These are phyloP conservation scores for Selaginella moellendorffii DNA, from an alignment of 75 land plant genomes.

Conservation along the genomic window DNA sequence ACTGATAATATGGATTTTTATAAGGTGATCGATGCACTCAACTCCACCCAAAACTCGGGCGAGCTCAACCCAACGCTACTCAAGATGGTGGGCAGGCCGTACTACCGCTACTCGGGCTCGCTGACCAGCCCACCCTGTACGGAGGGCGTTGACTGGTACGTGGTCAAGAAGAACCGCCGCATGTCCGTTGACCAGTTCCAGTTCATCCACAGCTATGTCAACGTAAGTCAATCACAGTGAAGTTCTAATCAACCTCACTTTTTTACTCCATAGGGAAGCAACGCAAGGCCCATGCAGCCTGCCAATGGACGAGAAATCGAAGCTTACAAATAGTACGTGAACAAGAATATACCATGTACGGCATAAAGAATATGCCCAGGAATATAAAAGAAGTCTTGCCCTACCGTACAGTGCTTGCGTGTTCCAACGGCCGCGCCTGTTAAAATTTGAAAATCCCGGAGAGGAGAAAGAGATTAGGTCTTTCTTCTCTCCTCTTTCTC, in stretches of 20 bases:
- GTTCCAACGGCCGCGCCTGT: slow-evolving; percentile 2
- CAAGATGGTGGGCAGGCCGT: neutral
- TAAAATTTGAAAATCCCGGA: neutral
- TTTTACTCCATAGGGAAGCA: neutral
- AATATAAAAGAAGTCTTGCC: too few species aligned
- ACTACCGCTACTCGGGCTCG: slow-evolving; percentile 19
- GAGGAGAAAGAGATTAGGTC: neutral
- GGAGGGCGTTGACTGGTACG: slow-evolving; percentile 25
- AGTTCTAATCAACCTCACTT: neutral
- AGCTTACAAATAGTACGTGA: neutral
- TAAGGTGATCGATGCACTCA: neutral
- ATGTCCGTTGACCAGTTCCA: neutral
- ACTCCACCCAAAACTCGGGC: neutral
- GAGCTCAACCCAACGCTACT: neutral
- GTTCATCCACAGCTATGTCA: neutral
- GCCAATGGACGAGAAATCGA: neutral
- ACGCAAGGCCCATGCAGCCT: neutral
- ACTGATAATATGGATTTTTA: neutral
- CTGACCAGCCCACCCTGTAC: slow-evolving; percentile 24
- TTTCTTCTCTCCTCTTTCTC: too few species aligned
- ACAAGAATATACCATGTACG: too few species aligned
- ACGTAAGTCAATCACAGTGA: neutral
- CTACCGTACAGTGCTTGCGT: too few species aligned
- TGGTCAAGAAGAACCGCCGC: slow-evolving; percentile 3
- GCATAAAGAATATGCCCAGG: too few species aligned